Evolutionary conservation across 1,284 basidiomycete genomes (phyloP), one percentile per base, ranked within the genome.

Genomic region (Mycosarcoma mackinlayi): DNA sequence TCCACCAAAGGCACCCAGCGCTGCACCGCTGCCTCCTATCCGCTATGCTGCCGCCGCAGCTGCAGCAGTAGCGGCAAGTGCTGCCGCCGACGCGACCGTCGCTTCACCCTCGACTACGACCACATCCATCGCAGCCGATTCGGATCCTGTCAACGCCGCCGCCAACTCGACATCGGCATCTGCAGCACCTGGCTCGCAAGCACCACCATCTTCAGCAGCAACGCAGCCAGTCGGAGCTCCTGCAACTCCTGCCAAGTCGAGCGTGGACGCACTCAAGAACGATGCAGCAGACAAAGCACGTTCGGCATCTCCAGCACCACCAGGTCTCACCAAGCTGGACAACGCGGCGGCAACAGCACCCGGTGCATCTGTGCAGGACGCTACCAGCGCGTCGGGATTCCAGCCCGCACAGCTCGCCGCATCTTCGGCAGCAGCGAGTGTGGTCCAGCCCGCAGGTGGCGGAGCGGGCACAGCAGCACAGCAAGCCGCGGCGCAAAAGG

Each of bases 11-110:
- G 67, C 75, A 38, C 60, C 75, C 2, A 67, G 68, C 25, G 64
- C 76, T 37, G 73, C 80, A n/a, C 64, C 76, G 40, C 69, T 82
- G 11, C 91, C 93, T 24, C 86, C 87, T 1, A 92, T 95, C 79
- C 88, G 91, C 47, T 97, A 97, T 79, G 92, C 94, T 30, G 89
- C 92, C 8, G 93, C 93, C 0, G 94, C 93, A 2, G 93, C 93
- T 1, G 93, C 92, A 0, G 92, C 91, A 0, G 73, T 79, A 0
- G 67, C 73, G 23, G 44, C 42, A 2, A 61, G 53, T n/a, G 61
- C 67, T 1, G 61, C 59, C 18, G 46, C 65, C 4, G 49, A 51
- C 23, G 14, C 59, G 14, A 16, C 46, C n/a, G 46, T 62, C 3
- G 53, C 66, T 16, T 62, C 56, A 19, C 59, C 72, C 30, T 54